Evolutionary conservation across 305 asterid genomes (phyloP), one percentile per base, ranked within the genome.

Genomic region (Plantago coronopus): DNA sequence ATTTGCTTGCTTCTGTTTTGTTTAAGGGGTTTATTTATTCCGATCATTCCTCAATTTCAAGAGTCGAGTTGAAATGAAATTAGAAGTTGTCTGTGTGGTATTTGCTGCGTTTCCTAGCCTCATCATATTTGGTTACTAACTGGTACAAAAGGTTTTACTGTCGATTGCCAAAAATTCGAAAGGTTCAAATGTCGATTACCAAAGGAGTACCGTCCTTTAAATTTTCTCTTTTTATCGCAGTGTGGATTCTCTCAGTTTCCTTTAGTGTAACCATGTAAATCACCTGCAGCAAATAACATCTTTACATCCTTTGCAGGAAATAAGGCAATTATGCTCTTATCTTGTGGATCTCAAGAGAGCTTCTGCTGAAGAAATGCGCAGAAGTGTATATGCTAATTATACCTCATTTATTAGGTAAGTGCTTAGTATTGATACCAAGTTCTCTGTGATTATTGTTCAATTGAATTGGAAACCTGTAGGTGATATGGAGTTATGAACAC

Each of bases 331-430:
- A 61, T 89, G 97, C 76, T 82, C 99, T 7, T 71, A 81, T 81
- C 96, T 93, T 50, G 75, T 89, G 83, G 99, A 93, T 74, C 83
- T 93, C 78, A 93, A 93, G 85, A 87, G 78, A 79, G 87, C 93
- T 74, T 93, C 99, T 66, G 99, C 99, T 51, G 99, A 93, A 78
- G 99, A 89, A 81, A 89, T 93, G 99, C 94, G 97, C 67, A 81
- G 88, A 78, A 93, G 99, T 78, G 99, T 93, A 46, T 93, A 85
- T 73, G 96, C 97, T 60, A 93, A 93, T 71, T 93, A 93, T 77
- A 80, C 89, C 70, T 91, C 99, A 69, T 93, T 93, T 77, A 93
- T 93, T 63, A 93, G 97, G 99, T 93, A 72, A 79, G 91, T 74
- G 74, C 46, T 71, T 53, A 23, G 29, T 61, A 37, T 63, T 29